These are phyloP conservation scores for Stropharia rugosoannulata DNA, from an alignment of 768 basidiomycete genomes.

Conservation along the genomic window DNA sequence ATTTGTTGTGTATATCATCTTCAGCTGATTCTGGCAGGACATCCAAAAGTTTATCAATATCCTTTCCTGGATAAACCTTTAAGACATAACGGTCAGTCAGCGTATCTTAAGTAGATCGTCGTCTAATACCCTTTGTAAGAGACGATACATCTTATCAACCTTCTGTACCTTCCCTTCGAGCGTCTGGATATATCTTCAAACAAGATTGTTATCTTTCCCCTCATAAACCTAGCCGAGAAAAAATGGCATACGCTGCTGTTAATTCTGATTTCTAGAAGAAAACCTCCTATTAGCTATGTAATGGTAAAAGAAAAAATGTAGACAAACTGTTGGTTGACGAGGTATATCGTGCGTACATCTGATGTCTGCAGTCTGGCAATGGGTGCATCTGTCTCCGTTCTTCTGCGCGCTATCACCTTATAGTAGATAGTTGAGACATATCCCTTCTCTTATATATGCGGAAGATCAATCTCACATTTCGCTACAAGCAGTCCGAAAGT, in stretches of 20 bases:
- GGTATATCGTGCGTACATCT: conserved; percentile 5
- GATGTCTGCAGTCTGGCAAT: conserved; percentile 1
- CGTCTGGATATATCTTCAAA: conserved; percentile 25
- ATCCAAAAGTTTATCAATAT: conserved; percentile 15
- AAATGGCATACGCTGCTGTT: conserved; percentile 28
- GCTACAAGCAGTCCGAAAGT: not conserved
- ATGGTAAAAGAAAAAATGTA: too few species aligned
- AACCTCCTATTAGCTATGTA: not conserved
- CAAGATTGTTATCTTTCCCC: too few species aligned
- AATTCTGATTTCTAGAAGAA: conserved; percentile 22
- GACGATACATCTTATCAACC: conserved; percentile 24
- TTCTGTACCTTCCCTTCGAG: conserved; percentile 25
- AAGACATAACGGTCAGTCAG: not conserved
- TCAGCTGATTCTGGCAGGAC: not conserved
- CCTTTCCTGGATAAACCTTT: conserved; percentile 22
- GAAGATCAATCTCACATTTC: conserved; percentile 1
- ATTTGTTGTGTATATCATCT: not conserved
- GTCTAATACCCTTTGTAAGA: conserved; percentile 21
- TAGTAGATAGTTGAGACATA: not conserved
- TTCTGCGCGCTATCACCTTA: conserved; percentile 5
- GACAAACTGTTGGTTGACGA: conserved; percentile 2
- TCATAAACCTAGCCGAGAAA: not conserved
- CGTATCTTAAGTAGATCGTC: not conserved
- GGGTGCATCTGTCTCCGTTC: not conserved
- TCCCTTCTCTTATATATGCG: not conserved